These are phyloP conservation scores for Adansonia digitata DNA, from an alignment of 345 rosid genomes.

Conservation along the genomic window DNA sequence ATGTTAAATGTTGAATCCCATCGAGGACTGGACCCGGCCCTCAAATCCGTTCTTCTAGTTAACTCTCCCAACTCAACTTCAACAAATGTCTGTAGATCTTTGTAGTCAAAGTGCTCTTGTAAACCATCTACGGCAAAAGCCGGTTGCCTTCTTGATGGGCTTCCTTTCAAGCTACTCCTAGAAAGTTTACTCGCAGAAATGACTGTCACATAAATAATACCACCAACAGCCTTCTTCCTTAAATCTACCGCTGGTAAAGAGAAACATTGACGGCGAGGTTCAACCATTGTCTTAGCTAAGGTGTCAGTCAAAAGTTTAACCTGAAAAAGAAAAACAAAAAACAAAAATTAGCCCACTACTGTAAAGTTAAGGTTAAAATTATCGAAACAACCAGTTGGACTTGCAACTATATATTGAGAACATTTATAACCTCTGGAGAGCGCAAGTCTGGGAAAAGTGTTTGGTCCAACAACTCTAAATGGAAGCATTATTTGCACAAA, in stretches of 20 bases:
- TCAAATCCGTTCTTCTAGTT: conserved; percentile 64
- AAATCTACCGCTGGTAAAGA: conserved; percentile 72
- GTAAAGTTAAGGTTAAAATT: not conserved
- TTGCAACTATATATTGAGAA: not conserved
- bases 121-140: conserved; percentile 22
- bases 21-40: conserved; percentile 57
- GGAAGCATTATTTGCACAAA: not conserved
- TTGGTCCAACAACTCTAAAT: too few species aligned
- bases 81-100: conserved; percentile 69
- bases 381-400: not conserved
- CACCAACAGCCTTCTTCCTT: conserved; percentile 80
- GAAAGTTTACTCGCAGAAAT: conserved; percentile 67
- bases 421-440: not conserved
- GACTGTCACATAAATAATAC: conserved; percentile 68
- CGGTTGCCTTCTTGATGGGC: conserved; percentile 54
- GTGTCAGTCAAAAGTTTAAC: conserved; percentile 76
- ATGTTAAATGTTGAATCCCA: conserved; percentile 90
- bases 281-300: conserved; percentile 86
- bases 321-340: conserved; percentile 38
- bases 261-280: conserved; percentile 78
- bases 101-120: conserved; percentile 39
- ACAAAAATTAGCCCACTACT: not conserved
- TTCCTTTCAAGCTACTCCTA: conserved; percentile 50
- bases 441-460: too few species aligned
- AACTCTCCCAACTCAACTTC: conserved; percentile 87